Base-by-base conservation (phyloP, 2,329 filamentous ascomycete species). In the Coniochaeta sp. region DNA sequence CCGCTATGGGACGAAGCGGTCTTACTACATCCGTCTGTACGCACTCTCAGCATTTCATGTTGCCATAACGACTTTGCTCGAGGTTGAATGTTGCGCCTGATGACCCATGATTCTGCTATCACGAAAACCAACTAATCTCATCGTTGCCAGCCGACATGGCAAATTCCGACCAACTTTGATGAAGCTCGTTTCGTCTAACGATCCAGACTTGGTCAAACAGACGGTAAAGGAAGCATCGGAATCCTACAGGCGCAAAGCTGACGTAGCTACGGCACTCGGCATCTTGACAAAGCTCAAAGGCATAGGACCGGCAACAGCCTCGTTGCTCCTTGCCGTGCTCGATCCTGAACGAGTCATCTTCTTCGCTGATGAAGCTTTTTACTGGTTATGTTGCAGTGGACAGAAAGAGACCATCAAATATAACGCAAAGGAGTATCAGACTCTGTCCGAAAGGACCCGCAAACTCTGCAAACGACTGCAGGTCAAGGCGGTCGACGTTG, bases 291-390 rank as follows among this genome's bases (percentile, higher is more conserved):
- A 78, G 60, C 76, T 95, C n/a, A 87, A 80, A 64, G 90, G 90
- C 36, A 84, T 96, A 63, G 90, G 90, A 0, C 89, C 90, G 1
- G 90, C 90, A 8, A 93, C 90, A 0, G 90, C 89, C 0, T 90
- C 89, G 1, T 81, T 95, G 34, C 74, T 93, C 1, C 79, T 95
- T 2, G 82, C 87, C 5, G 83, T 89, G 5, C 81, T 86, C 64
- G 80, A 86, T 62, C 81, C 87, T 0, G 71, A 77, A 0, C 73
- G 74, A 14, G 78, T 87, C 57, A 81, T 89, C 1, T 93, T 93
- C 77, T 93, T 93, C 73, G 89, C 87, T 2, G 91, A 96, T 68
- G 90, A 95, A 72, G 80, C 87, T 3, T 93, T 87, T 69, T 81
- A 86, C 64, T 93, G 89, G 89, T 73, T 89, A 6, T 83, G 83